These are phyloP conservation scores for Aspergillus phoenicis DNA, from an alignment of 2,329 filamentous ascomycete genomes.

Conservation along the genomic window DNA sequence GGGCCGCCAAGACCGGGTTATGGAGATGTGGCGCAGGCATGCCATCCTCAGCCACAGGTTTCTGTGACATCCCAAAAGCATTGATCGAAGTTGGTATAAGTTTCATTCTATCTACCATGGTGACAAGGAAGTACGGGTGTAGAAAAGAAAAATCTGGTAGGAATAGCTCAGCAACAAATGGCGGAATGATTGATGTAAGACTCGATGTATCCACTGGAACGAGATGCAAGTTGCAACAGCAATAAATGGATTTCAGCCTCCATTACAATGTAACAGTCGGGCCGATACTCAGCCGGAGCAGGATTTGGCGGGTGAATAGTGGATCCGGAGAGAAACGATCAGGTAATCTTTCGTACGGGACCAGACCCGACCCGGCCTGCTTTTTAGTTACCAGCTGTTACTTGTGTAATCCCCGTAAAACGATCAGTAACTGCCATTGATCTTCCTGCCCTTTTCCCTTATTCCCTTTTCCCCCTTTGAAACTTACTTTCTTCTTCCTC, in stretches of 20 bases:
- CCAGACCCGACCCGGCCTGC: not conserved
- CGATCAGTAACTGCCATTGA: too few relatives aligned
- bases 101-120: too few relatives aligned
- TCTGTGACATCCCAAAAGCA: too few relatives aligned
- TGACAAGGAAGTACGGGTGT: too few relatives aligned
- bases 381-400: too few relatives aligned
- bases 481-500: not conserved
- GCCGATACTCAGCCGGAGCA: not conserved
- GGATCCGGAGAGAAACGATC: not conserved
- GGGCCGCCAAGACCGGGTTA: slow-evolving; percentile 15
- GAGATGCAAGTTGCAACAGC: not conserved
- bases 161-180: too few relatives aligned
- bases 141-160: too few relatives aligned
- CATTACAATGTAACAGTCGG: not conserved
- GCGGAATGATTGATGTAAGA: not conserved
- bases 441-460: not conserved
- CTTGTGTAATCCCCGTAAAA: too few relatives aligned
- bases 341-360: not conserved
- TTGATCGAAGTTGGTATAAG: too few relatives aligned
- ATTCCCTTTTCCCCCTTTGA: slow-evolving; percentile 1
- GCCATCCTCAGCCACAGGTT: not conserved
- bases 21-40: slow-evolving; percentile 6
- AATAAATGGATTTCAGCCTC: too few relatives aligned
- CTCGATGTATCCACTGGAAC: not conserved
- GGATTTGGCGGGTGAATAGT: not conserved